Base-by-base conservation (phyloP, 2,329 filamentous ascomycete genomes). In the Hypoxylon sp. region DNA sequence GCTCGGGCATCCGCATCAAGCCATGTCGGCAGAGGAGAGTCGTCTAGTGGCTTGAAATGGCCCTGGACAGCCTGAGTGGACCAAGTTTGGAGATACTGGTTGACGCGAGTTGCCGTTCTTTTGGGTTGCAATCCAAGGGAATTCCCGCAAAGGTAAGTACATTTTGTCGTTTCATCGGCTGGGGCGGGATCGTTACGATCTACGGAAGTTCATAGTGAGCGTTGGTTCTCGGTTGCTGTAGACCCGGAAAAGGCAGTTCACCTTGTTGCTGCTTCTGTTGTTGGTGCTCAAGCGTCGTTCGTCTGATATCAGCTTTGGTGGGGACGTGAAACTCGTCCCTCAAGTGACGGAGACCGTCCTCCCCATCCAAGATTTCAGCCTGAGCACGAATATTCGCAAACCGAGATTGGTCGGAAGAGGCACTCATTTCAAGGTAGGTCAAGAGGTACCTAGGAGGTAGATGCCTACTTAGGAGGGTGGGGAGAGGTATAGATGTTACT, bases 101-200 rank as follows among this genome's bases (percentile, higher is more conserved):
- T 83, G 73, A 94, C 85, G 64, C 92, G 91, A 42, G 84, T 83
- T 42, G 85, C 83, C 1, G 90, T 92, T 62, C 86, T 83, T 67
- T 84, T 87, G 48, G 92, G 92, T 77, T 94, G 92, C 14, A 94
- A 83, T 24, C 92, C 92, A 3, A 95, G 84, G 0, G 92, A 94
- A 79, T 94, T 94, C 42, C 92, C 92, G 75, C 92, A 94, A 46
- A 95, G 85, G 75, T 95, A 95, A 66, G 91, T 89, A 74, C 86
- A 78, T 64, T 71, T 62, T 51, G 69, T 70, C 48, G 72, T 70
- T 63, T 74, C 75, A 68, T 76, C 73, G 68, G 70, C 64, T 67
- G 63, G 60, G 48, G 57, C 71, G 61, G 70, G 63, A 70, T 70
- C 67, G 65, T 67, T 72, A 72, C 68, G 65, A 74, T 75, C 75